A percentile compares a stretch with the other conserved stretches of the same genome.
Evolutionary conservation across 78 protist genomes (phyloP).

Genomic region (Carpediemonas membranifera): DNA sequence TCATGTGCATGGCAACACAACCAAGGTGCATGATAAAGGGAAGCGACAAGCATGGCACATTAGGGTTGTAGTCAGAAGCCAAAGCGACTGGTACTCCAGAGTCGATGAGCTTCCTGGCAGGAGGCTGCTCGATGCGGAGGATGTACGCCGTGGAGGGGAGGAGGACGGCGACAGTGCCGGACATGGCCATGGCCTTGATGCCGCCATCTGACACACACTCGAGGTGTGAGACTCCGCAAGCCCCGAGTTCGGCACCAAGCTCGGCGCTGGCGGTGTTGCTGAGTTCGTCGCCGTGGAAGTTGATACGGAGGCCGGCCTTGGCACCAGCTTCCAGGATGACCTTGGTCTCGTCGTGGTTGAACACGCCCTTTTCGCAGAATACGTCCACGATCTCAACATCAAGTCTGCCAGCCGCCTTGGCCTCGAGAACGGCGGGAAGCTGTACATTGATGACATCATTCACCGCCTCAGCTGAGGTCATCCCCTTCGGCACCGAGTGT

Average conservation of each 20-base stretch:
- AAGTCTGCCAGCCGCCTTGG: slow-evolving; percentile 18
- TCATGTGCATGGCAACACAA: slow-evolving; percentile 55
- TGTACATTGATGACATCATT: slow-evolving; percentile 41
- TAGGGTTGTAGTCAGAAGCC: slow-evolving; percentile 69
- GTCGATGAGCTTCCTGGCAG: slow-evolving; percentile 54
- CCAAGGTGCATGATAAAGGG: slow-evolving; percentile 73
- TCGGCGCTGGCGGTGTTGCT: slow-evolving; percentile 43
- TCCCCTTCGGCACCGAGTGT: slow-evolving; percentile 16
- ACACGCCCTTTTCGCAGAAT: slow-evolving; percentile 53
- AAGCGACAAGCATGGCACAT: slow-evolving; percentile 69
- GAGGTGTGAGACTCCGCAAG: background rate
- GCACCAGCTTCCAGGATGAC: slow-evolving; percentile 46
- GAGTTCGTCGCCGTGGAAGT: slow-evolving; percentile 77
- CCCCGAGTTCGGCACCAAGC: slow-evolving; percentile 39
- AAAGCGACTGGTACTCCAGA: slow-evolving; percentile 59
- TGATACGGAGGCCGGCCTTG: slow-evolving; percentile 43
- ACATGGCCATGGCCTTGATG: slow-evolving; percentile 54
- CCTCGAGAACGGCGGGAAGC: slow-evolving; percentile 43
- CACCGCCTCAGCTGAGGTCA: slow-evolving; percentile 34
- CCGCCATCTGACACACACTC: slow-evolving; percentile 47
- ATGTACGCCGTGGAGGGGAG: slow-evolving; percentile 71
- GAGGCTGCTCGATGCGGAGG: slow-evolving; percentile 54
- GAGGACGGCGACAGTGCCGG: slow-evolving; percentile 46
- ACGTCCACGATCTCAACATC: slow-evolving; percentile 55
- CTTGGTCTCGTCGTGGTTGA: background rate